Conservation (phyloP, 148 eudicot genomes). For the Selenicereus undatus region DNA sequence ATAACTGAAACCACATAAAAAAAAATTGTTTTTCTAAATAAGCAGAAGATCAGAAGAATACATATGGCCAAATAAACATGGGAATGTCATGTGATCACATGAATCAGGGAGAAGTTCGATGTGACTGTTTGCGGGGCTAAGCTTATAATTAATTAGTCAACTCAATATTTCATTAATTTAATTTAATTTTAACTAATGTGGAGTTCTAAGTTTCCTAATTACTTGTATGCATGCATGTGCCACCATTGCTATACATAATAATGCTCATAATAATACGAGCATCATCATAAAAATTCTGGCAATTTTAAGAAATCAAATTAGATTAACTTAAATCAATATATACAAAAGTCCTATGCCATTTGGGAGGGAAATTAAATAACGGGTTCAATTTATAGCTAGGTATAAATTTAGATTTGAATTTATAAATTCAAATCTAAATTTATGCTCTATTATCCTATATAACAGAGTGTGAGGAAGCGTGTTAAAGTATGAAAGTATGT, state of each 20-base stretch:
- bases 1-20: constrained; percentile 17
- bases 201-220: neutral
- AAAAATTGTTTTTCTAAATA: constrained; percentile 9
- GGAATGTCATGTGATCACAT: constrained; percentile 34
- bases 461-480: too few relatives aligned
- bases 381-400: too few relatives aligned
- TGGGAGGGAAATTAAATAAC: too few relatives aligned
- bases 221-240: constrained; percentile 17
- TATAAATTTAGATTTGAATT: too few relatives aligned
- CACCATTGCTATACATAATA: constrained; percentile 3
- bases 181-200: constrained; percentile 1
- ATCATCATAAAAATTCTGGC: constrained; percentile 7
- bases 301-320: constrained; percentile 10
- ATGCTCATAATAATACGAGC: neutral
- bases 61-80: constrained; percentile 21
- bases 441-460: too few relatives aligned
- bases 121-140: constrained; percentile 7
- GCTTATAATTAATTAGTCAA: constrained; percentile 7
- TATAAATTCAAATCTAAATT: neutral
- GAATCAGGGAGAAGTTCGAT: constrained; percentile 24
- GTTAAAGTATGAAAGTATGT: too few relatives aligned
- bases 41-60: constrained; percentile 8
- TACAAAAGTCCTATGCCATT: too few relatives aligned
- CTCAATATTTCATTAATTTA: constrained; percentile 2
- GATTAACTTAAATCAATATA: neutral